Evolutionary conservation across 371 early-diverging fungal species (phyloP), one percentile per base, ranked within the genome.

Genomic region (Zychaea mexicana): DNA sequence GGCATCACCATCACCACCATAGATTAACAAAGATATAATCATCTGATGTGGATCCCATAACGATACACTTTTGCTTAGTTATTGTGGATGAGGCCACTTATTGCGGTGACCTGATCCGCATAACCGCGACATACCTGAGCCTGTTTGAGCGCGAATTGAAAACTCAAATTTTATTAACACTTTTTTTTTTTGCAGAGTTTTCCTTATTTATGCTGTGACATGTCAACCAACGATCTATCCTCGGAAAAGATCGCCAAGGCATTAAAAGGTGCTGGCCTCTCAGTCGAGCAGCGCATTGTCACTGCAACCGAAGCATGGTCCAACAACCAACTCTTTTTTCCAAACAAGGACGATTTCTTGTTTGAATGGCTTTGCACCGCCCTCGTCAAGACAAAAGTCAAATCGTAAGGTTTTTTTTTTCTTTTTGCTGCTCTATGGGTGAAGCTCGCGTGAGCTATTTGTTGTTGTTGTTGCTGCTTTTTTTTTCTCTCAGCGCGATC

Each of bases 181-280:
- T n/a, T n/a, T n/a, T n/a, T n/a, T n/a, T n/a, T n/a, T n/a, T n/a
- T n/a, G n/a, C n/a, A n/a, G n/a, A n/a, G n/a, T n/a, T n/a, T n/a
- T n/a, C n/a, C n/a, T n/a, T n/a, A n/a, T n/a, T n/a, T n/a, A n/a
- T n/a, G n/a, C n/a, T n/a, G n/a, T 56, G 28, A 5, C 33, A 33
- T 31, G 31, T 13, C 13, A 4, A 42, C 13, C 42, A 42, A 49
- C 49, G 49, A 49, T 49, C 22, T 64, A 54, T 77, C 83, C 28
- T 81, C 91, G 36, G 78, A 87, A 63, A 77, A 85, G 69, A 83
- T 77, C 27, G 91, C 88, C 49, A 75, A 84, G 59, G 75, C 79
- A 1, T 62, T 82, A 6, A 82, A 82, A 38, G 82, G 82, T 33
- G 75, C 76, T 45, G 79, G 82, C 2, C 64, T 75, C 49, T 66